Evolutionary conservation across 164 flowering plant species (phyloP).

Genomic region (Vitis cinerea): DNA sequence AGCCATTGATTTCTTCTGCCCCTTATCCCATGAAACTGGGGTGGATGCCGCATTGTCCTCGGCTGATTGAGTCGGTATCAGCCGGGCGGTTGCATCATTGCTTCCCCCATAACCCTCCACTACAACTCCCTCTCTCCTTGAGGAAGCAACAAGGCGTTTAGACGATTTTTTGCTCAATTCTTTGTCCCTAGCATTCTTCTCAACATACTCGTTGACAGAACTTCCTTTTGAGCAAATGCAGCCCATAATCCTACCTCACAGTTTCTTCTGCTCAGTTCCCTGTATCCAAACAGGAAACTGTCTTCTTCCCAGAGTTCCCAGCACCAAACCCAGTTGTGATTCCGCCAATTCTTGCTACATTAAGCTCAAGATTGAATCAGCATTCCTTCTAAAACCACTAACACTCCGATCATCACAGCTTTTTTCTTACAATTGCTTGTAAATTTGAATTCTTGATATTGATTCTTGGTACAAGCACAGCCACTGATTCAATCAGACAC

Average conservation of each 20-base stretch:
- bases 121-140: slow-evolving; percentile 21
- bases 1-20: slow-evolving; percentile 23
- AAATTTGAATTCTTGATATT: too few species aligned
- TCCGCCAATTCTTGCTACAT: slow-evolving; percentile 12
- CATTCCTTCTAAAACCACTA: slow-evolving; percentile 3
- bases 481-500: not conserved
- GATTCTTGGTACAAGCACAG: not conserved
- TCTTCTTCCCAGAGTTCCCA: not conserved
- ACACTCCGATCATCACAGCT: not conserved
- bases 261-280: slow-evolving; percentile 1
- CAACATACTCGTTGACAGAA: slow-evolving; percentile 14
- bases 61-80: slow-evolving; percentile 26
- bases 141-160: slow-evolving; percentile 20
- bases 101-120: slow-evolving; percentile 26
- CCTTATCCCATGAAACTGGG: slow-evolving; percentile 31
- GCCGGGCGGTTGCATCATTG: slow-evolving; percentile 35
- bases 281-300: slow-evolving; percentile 7
- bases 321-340: slow-evolving; percentile 1
- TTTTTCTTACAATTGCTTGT: not conserved
- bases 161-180: slow-evolving; percentile 17
- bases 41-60: slow-evolving; percentile 25
- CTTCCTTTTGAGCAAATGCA: slow-evolving; percentile 54
- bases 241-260: slow-evolving; percentile 36
- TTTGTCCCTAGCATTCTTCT: slow-evolving; percentile 21
- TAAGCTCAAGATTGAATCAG: slow-evolving; percentile 1